Percentiles rank a stretch among this genome's conserved stretches.
These are phyloP conservation scores for Cochlearia excelsa DNA, from an alignment of 345 rosid genomes.

Conservation along the genomic window DNA sequence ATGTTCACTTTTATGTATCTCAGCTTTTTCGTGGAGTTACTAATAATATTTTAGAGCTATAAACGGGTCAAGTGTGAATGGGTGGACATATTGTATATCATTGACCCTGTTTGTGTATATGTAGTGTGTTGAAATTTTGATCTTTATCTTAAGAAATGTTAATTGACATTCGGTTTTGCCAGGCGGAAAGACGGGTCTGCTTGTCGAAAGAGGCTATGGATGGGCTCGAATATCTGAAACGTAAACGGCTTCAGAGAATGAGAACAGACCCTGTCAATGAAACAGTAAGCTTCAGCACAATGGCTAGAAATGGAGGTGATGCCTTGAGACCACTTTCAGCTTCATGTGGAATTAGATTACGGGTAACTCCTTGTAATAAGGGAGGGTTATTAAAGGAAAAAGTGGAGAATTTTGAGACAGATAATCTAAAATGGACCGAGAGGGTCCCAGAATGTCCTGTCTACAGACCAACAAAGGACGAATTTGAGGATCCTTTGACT, in stretches of 20 bases:
- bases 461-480: constrained; percentile 83
- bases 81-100: constrained; percentile 25
- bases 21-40: constrained; percentile 23
- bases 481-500: constrained; percentile 93
- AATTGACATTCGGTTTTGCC: constrained; percentile 28
- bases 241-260: constrained; percentile 70
- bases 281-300: constrained; percentile 42
- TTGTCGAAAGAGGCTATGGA: constrained; percentile 65
- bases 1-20: constrained; percentile 26
- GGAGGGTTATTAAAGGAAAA: constrained; percentile 53
- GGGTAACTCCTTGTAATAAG: constrained; percentile 46
- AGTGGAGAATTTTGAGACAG: constrained; percentile 68
- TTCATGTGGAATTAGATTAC: constrained; percentile 75
- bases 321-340: constrained; percentile 61
- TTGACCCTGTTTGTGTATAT: constrained; percentile 17
- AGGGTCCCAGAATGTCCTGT: constrained; percentile 94
- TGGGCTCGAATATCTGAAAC: constrained; percentile 78
- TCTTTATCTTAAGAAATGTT: constrained; percentile 9
- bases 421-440: constrained; percentile 84
- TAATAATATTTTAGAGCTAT: constrained; percentile 15
- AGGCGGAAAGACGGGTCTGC: constrained; percentile 94
- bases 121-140: constrained; percentile 18
- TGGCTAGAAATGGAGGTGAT: constrained; percentile 89
- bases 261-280: constrained; percentile 49
- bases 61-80: constrained; percentile 28